A percentile compares a stretch with the other conserved stretches of the same genome.
Evolutionary conservation across 148 eudicot species (phyloP).

Genomic region (Suaeda aralocaspica): DNA sequence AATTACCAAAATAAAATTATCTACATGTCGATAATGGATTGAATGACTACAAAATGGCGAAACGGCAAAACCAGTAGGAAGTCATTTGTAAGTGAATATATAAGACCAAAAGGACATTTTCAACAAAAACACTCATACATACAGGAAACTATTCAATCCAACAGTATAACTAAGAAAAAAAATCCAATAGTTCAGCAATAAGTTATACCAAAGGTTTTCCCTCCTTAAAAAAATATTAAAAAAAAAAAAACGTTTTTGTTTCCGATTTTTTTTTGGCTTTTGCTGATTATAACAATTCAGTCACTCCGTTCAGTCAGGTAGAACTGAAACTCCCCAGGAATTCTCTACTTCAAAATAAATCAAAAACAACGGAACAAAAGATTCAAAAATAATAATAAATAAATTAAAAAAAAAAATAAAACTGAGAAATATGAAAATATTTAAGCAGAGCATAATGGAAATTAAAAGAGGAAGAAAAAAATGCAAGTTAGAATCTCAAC

Average conservation of each 20-base stretch:
- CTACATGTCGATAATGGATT: neutral
- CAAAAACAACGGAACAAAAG: too few relatives aligned
- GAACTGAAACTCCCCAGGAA: too few relatives aligned
- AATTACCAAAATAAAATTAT: neutral
- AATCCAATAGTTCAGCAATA: too few relatives aligned
- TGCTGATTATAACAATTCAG: too few relatives aligned
- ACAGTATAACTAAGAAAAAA: neutral
- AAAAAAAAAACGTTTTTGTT: too few relatives aligned
- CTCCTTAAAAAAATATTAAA: too few relatives aligned
- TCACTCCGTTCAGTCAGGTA: too few relatives aligned
- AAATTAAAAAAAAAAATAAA: neutral
- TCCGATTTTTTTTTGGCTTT: too few relatives aligned
- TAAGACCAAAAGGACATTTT: neutral
- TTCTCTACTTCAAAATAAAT: too few relatives aligned
- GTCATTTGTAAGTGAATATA: neutral
- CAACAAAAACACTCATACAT: neutral
- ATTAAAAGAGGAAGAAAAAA: neutral
- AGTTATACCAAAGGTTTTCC: too few relatives aligned
- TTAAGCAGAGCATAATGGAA: neutral
- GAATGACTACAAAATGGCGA: neutral
- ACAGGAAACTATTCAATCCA: too few relatives aligned
- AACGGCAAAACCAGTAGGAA: neutral
- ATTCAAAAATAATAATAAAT: too few relatives aligned
- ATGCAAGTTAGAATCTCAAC: constrained; percentile 1
- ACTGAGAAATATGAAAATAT: neutral